Percentiles rank a stretch among this genome's conserved stretches.
phyloP scores from a whole-genome alignment of 2,329 filamentous ascomycete genomes.

The Plectosphaerella sp. region DNA sequence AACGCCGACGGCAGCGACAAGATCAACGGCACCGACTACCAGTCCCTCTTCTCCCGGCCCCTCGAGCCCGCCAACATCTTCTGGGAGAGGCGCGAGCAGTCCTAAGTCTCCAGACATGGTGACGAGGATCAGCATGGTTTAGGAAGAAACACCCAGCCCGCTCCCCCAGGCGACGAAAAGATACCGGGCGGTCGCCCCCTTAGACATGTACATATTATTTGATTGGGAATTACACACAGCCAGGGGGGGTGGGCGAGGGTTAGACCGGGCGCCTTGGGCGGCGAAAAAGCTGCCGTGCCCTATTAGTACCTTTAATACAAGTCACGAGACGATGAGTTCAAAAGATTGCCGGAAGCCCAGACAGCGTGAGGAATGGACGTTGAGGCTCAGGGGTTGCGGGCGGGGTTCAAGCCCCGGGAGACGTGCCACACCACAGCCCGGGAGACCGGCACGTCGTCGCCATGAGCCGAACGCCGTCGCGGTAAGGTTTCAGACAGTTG shows the following conservation, averaged over 20 bases:
- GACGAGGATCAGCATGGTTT: too few species aligned
- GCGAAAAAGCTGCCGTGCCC: not conserved
- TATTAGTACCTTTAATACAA: conserved; percentile 1
- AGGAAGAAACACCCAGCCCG: too few species aligned
- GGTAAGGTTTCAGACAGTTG: not conserved
- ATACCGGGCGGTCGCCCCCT: not conserved
- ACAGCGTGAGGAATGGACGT: too few species aligned
- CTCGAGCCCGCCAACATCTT: conserved; percentile 65
- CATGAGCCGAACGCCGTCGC: too few species aligned
- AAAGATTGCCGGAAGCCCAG: too few species aligned
- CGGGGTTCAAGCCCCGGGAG: too few species aligned
- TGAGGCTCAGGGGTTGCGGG: too few species aligned
- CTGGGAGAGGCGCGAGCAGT: conserved; percentile 65
- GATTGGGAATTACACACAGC: not conserved
- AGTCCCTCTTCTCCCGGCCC: conserved; percentile 69
- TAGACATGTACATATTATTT: not conserved
- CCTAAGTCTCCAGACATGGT: conserved; percentile 6
- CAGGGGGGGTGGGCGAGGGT: not conserved
- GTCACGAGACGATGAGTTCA: not conserved
- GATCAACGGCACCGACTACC: conserved; percentile 65
- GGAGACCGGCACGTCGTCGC: too few species aligned
- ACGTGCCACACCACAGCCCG: too few species aligned
- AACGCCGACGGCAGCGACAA: conserved; percentile 68
- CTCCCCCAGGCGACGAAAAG: too few species aligned
- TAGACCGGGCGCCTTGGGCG: not conserved